Evolutionary conservation across 2,329 filamentous ascomycete species (phyloP).

Genomic region (Pseudopithomyces chartarum): DNA sequence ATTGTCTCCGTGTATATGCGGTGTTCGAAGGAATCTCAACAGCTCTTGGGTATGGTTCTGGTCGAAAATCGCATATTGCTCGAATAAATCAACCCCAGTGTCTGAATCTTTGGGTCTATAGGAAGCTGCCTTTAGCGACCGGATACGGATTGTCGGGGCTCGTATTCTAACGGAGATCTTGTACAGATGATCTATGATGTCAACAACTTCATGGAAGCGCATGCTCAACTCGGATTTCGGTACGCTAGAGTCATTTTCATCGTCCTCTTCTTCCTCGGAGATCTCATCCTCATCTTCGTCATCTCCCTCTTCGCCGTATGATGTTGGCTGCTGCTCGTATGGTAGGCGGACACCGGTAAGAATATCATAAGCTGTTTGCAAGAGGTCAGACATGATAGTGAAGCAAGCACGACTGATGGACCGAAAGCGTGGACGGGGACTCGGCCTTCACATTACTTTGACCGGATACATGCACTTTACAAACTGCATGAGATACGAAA

Average conservation of each 20-base stretch:
- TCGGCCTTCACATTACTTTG: too few species aligned
- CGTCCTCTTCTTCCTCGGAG: slow-evolving; percentile 35
- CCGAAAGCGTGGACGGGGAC: neutral
- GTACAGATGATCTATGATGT: slow-evolving; percentile 46
- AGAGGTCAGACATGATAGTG: too few species aligned
- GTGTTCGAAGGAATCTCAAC: slow-evolving; percentile 27
- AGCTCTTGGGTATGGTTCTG: slow-evolving; percentile 35
- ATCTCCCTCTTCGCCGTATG: slow-evolving; percentile 8
- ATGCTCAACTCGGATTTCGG: slow-evolving; percentile 39
- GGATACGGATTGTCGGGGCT: slow-evolving; percentile 38
- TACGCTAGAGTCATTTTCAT: slow-evolving; percentile 22
- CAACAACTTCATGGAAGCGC: slow-evolving; percentile 42
- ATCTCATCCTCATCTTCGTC: slow-evolving; percentile 33
- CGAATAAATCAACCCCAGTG: slow-evolving; percentile 40
- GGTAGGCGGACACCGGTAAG: slow-evolving; percentile 36
- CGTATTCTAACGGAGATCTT: slow-evolving; percentile 45
- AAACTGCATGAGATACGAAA: neutral
- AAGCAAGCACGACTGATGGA: too few species aligned
- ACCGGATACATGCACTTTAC: too few species aligned
- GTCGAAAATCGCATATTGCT: slow-evolving; percentile 38
- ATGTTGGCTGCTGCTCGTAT: slow-evolving; percentile 35
- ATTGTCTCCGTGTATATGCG: slow-evolving; percentile 8
- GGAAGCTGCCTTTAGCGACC: slow-evolving; percentile 42
- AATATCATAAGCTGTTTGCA: slow-evolving; percentile 25
- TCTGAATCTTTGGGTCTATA: slow-evolving; percentile 42